Evolutionary conservation across 2,329 filamentous ascomycete species (phyloP).

Genomic region (Sphaceloma murrayae): DNA sequence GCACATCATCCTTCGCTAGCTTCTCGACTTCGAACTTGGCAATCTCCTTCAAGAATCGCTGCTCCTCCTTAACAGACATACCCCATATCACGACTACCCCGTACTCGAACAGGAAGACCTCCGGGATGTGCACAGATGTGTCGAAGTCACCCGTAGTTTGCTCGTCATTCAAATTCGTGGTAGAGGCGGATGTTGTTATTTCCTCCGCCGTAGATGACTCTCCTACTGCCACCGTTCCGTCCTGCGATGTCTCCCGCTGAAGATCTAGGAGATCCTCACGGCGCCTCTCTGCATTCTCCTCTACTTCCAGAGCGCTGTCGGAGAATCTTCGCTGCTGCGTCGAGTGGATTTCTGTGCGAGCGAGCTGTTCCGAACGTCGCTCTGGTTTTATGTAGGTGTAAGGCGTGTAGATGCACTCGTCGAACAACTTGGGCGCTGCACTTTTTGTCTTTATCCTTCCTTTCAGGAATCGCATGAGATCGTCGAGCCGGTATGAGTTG

Average conservation of each 20-base stretch:
- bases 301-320: constrained; percentile 61
- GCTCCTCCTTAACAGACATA: constrained; percentile 84
- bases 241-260: constrained; percentile 15
- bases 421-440: constrained; percentile 81
- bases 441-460: constrained; percentile 67
- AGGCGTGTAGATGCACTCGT: constrained; percentile 95
- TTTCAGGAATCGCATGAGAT: constrained; percentile 83
- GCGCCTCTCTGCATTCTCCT: constrained; percentile 38
- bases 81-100: constrained; percentile 98
- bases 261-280: constrained; percentile 31
- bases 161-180: constrained; percentile 19
- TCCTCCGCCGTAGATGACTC: constrained; percentile 18
- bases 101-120: constrained; percentile 94
- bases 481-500: constrained; percentile 81
- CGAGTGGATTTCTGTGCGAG: constrained; percentile 28
- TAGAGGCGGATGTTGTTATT: constrained; percentile 1
- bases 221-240: not conserved
- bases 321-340: constrained; percentile 54
- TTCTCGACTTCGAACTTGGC: constrained; percentile 91
- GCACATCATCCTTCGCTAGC: constrained; percentile 75
- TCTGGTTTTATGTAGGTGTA: constrained; percentile 59
- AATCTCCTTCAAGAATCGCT: constrained; percentile 84
- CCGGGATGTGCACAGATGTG: constrained; percentile 78
- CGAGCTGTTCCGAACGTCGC: constrained; percentile 21
- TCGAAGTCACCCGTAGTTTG: constrained; percentile 61